Base-by-base conservation (phyloP, 31 red algal genomes). In the Odonthalia washingtoniensis region DNA sequence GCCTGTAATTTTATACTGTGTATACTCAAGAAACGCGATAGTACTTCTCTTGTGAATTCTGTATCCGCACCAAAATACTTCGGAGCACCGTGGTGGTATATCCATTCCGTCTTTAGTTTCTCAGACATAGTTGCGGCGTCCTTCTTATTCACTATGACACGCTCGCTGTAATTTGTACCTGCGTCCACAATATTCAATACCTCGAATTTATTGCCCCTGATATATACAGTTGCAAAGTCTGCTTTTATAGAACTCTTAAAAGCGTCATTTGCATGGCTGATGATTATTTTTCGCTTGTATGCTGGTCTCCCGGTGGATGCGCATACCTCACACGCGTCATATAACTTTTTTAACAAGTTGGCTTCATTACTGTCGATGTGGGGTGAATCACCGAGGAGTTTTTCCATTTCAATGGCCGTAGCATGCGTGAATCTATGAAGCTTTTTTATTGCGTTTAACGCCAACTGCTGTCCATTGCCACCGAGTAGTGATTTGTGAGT, bases 341-440 rank as follows among this genome's bases (percentile, higher is more conserved):
- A 37, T 2, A 80, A 14, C n/a, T n/a, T 35, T 27, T 60, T 16
- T 65, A 46, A n/a, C 77, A 80, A 1, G 49, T 6, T 1, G 24
- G 1, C 21, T 1, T 2, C 3, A 65, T 2, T 16, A 35, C 57
- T 6, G 44, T n/a, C n/a, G n/a, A n/a, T n/a, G n/a, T n/a, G n/a
- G n/a, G 61, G 49, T 39, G 77, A 3, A 35, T 80, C 77, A 2
- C 16, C 24, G 1, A 80, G 49, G 57, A 80, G 34, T 38, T 1
- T 24, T 80, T 64, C 65, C 77, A 80, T 80, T 12, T 80, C 77
- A 65, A 64, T 46, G 5, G 77, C 46, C 1, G 49, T 63, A 21
- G 77, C n/a, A 34, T 80, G 57, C 38, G 77, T 64, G 65, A 80
- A 80, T 5, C 77, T 62, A 24, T 80, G 77, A 2, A 63, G 28